Conservation (phyloP, 2,329 filamentous ascomycete species). For the Cordyceps militaris region DNA sequence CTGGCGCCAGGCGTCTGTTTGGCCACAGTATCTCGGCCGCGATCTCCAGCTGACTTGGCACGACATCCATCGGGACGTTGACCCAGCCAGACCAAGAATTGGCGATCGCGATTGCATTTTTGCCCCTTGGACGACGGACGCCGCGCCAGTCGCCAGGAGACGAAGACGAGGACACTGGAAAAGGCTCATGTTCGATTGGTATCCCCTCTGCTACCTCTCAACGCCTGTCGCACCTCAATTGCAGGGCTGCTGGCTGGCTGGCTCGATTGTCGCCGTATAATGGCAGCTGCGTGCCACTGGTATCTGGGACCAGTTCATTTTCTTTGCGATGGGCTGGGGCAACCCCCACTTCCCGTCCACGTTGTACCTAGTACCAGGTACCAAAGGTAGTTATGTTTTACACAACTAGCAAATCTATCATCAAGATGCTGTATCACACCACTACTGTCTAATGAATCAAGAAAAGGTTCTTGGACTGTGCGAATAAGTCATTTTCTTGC, state of each 20-base stretch:
- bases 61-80: constrained; percentile 15
- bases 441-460: too few relatives aligned
- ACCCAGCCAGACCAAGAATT: neutral
- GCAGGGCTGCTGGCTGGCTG: neutral
- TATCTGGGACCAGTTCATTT: too few relatives aligned
- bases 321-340: neutral
- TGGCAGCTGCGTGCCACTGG: too few relatives aligned
- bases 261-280: neutral
- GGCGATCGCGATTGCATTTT: neutral
- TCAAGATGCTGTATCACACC: too few relatives aligned
- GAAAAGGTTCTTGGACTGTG: too few relatives aligned
- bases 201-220: neutral
- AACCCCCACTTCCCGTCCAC: too few relatives aligned
- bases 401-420: too few relatives aligned
- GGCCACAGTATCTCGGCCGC: neutral
- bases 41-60: neutral
- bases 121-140: neutral
- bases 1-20: neutral
- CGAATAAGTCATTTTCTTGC: too few relatives aligned
- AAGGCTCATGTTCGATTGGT: neutral
- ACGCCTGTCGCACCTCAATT: neutral
- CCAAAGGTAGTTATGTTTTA: too few relatives aligned
- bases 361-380: too few relatives aligned
- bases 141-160: neutral
- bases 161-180: neutral